Evolutionary conservation across 1,284 basidiomycete species (phyloP), one percentile per base, ranked within the genome.

Genomic region (Entoloma clypeatum): DNA sequence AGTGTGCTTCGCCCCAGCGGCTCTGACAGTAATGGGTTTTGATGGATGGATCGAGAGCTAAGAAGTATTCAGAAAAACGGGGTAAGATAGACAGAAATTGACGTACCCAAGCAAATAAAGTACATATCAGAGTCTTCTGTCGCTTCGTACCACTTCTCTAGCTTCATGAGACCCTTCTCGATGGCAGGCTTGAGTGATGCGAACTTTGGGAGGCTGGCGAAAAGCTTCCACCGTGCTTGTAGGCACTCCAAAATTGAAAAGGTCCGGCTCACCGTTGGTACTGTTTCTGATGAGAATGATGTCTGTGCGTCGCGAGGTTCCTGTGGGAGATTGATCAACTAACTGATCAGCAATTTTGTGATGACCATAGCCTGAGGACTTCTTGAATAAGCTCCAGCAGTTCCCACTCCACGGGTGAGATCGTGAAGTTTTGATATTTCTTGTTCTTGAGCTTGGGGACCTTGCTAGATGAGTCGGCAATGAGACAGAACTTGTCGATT

Each of bases 201-300:
- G 30, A 57, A 21, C 39, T 35, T 4, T 17, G 17, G 11, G 31
- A 18, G 8, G 19, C 40, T 22, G 36, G 41, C 43, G 11, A 57
- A 49, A 6, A 29, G 44, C 33, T 45, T 40, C 60, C 55, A 61
- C 7, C 27, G 17, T 10, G 53, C 21, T 8, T 43, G 43, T 3
- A 60, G 44, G 32, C 36, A 61, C 28, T 61, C 60, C 7, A 62
- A 44, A 11, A 49, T 51, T 4, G 57, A 58, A 21, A 63, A 50
- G 5, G 51, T 50, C 17, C 39, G 40, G 41, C 45, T 58, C 1
- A 58, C 49, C 8, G 61, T 60, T n/a, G 59, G 56, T 3, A 51
- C 32, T 1, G 31, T 44, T 24, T 52, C 49, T 7, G 45, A 51
- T 5, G 57, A 62, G 38, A 62, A 63, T 1, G 40, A 33, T n/a